Conservation (phyloP, 768 basidiomycete genomes). For the Dendrothele bispora region DNA sequence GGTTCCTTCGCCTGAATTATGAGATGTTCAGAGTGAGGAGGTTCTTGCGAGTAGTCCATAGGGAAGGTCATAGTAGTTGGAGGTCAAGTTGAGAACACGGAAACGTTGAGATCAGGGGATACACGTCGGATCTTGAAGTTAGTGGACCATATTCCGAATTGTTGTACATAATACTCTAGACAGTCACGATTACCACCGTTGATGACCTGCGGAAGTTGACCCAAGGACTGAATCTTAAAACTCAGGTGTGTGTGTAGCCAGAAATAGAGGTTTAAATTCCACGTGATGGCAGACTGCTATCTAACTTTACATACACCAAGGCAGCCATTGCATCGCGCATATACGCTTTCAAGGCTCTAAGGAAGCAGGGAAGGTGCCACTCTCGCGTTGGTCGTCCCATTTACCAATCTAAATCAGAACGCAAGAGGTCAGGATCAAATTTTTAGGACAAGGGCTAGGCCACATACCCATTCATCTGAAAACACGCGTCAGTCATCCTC, state of each 20-base stretch:
- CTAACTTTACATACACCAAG: too few species aligned
- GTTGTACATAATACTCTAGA: too few species aligned
- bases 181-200: not conserved
- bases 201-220: not conserved
- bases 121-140: not conserved
- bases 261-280: too few species aligned
- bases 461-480: constrained; percentile 87
- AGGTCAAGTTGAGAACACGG: constrained; percentile 1
- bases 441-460: constrained; percentile 9
- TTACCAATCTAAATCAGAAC: constrained; percentile 60
- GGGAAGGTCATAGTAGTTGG: constrained; percentile 3
- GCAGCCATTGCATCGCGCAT: too few species aligned
- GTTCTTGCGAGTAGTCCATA: constrained; percentile 41
- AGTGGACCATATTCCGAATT: not conserved
- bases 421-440: constrained; percentile 9
- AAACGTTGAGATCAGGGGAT: constrained; percentile 6
- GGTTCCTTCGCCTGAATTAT: constrained; percentile 47
- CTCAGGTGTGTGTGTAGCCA: too few species aligned
- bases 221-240: too few species aligned
- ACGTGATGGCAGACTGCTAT: too few species aligned
- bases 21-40: constrained; percentile 46
- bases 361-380: constrained; percentile 88
- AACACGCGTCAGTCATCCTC: constrained; percentile 12
- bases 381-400: constrained; percentile 96
- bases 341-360: constrained; percentile 62